Conservation (phyloP, 2,329 filamentous ascomycete species). For the Aureobasidium uvarum region DNA sequence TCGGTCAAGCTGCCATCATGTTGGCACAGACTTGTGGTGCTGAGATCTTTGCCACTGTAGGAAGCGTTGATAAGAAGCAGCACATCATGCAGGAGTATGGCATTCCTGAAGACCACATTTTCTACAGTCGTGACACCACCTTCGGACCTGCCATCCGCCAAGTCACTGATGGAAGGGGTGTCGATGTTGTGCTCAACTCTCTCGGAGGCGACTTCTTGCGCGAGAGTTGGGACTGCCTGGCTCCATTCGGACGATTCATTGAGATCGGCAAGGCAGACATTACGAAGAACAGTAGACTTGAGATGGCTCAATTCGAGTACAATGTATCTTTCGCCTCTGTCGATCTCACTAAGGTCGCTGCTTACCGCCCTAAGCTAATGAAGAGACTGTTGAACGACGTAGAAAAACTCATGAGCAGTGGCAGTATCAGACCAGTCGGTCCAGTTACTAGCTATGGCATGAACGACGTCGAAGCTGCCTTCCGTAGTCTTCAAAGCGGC, state of each 20-base stretch:
- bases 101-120: slow-evolving; percentile 36
- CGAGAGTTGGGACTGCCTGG: slow-evolving; percentile 33
- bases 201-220: slow-evolving; percentile 34
- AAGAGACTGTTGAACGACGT: slow-evolving; percentile 30
- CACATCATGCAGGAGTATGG: slow-evolving; percentile 18
- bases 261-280: slow-evolving; percentile 34
- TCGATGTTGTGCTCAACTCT: slow-evolving; percentile 39
- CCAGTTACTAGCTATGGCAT: slow-evolving; percentile 29
- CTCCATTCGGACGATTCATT: slow-evolving; percentile 35
- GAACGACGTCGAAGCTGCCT: slow-evolving; percentile 26
- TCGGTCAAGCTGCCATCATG: slow-evolving; percentile 15
- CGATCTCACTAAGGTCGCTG: slow-evolving; percentile 20
- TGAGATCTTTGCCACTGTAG: slow-evolving; percentile 21
- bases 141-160: slow-evolving; percentile 34
- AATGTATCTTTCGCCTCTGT: slow-evolving; percentile 28
- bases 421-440: slow-evolving; percentile 26
- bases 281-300: slow-evolving; percentile 7
- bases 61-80: slow-evolving; percentile 13
- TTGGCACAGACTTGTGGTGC: slow-evolving; percentile 14
- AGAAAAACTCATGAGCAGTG: slow-evolving; percentile 27
- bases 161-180: slow-evolving; percentile 33
- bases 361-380: slow-evolving; percentile 29
- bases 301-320: slow-evolving; percentile 33
- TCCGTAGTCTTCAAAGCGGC: slow-evolving; percentile 29
- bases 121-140: slow-evolving; percentile 32